These are phyloP conservation scores for Schizosaccharomyces pombe DNA, from an alignment of 805 yeast genomes.

Conservation along the genomic window DNA sequence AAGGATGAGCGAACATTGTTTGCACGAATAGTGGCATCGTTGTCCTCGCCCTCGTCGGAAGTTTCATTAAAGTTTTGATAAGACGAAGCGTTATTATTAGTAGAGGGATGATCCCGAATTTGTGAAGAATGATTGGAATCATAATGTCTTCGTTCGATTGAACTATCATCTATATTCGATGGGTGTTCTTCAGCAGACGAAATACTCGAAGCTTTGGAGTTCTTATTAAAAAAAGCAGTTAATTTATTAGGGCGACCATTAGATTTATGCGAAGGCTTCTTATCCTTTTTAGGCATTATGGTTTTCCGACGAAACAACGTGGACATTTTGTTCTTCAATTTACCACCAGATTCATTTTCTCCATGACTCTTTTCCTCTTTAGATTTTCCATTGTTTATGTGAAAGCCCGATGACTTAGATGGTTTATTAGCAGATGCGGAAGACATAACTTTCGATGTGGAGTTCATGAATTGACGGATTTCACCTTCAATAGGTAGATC, in stretches of 20 bases:
- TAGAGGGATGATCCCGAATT: too few species aligned
- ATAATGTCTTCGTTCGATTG: too few species aligned
- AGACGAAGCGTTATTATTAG: too few species aligned
- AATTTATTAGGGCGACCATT: background rate
- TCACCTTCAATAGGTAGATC: background rate
- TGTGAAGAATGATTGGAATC: too few species aligned
- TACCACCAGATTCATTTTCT: background rate
- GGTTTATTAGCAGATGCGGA: background rate
- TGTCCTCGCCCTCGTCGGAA: too few species aligned
- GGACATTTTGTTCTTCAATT: background rate
- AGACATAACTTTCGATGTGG: background rate
- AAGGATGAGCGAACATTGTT: too few species aligned
- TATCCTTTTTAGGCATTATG: background rate
- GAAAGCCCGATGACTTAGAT: background rate
- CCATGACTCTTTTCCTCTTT: background rate
- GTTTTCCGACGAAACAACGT: background rate
- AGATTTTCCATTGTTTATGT: too few species aligned
- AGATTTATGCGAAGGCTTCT: background rate
- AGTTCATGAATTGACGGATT: background rate
- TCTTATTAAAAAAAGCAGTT: background rate
- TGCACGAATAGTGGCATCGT: too few species aligned
- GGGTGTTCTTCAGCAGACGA: background rate
- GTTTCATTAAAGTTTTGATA: too few species aligned
- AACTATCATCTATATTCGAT: background rate
- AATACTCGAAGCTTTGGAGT: background rate